Evolutionary conservation across 2,329 filamentous ascomycete species (phyloP), one percentile per base, ranked within the genome.

Genomic region (Colletotrichum tofieldiae): DNA sequence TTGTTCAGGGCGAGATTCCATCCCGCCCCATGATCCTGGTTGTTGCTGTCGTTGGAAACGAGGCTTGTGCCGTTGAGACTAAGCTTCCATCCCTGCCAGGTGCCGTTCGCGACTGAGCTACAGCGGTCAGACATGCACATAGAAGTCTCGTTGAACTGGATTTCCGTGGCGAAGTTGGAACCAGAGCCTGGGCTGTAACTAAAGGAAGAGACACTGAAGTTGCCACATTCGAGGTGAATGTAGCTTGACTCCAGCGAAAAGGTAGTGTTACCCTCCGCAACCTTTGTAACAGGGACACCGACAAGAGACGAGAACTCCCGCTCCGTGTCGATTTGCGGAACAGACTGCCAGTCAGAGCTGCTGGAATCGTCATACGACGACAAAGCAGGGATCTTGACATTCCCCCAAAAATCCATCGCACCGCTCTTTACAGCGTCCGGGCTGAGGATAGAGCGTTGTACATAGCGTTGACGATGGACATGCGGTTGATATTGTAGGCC

Each of bases 381-480:
- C 32, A 74, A 72, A 11, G 67, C 75, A 1, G 78, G 78, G 6
- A 80, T 75, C 59, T 77, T 78, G 52, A 77, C 73, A 59, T 80
- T 79, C 2, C 77, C 77, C 77, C 77, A 79, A 1, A 76, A 55
- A 55, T 80, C 78, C 72, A 76, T 76, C 14, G 64, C 68, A 26
- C 72, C 71, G 3, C 54, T 56, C 39, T 77, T 76, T 26, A 76
- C 68, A 9, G 73, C 45, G 0, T 69, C 60, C 1, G 78, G 77
- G 1, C 75, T 73, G 3, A 76, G 65, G 1, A 79, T 43, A 7
- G 75, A 9, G 75, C 71, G 2, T 67, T 75, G 51, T 77, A 75
- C 41, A 63, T 55, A 20, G 56, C 26, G 26, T 55, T 26, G 41
- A 47, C 20, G 29, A 43, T 55, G 20, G 39, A 35, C 2, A 54